Conservation (phyloP, 495 filamentous ascomycete genomes). For the Talaromyces ruber region DNA sequence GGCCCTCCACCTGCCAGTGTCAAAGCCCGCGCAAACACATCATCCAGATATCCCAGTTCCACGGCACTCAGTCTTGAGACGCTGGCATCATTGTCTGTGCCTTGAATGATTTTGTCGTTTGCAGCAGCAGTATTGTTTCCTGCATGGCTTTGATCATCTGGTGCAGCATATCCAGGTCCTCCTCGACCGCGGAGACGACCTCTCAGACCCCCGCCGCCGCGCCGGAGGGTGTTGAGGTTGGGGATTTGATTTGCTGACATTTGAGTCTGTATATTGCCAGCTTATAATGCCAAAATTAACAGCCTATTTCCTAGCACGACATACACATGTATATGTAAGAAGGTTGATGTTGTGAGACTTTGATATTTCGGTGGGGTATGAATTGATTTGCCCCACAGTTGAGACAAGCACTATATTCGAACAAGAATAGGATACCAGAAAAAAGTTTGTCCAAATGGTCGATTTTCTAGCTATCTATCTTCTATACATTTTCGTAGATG, state of each 20-base stretch:
- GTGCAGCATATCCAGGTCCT: conserved; percentile 8
- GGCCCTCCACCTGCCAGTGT: conserved; percentile 33
- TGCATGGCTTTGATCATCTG: conserved; percentile 12
- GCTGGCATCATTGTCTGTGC: conserved; percentile 87
- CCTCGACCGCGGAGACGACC: conserved; percentile 37
- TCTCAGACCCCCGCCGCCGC: conserved; percentile 29
- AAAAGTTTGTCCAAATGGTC: not conserved
- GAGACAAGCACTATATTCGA: no score
- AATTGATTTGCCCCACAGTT: not conserved
- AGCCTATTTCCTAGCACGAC: not conserved
- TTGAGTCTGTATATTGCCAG: not conserved
- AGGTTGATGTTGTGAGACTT: not conserved
- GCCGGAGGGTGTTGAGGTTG: conserved; percentile 62
- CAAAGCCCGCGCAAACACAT: conserved; percentile 67
- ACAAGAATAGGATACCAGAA: no score
- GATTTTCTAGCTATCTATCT: conserved; percentile 8
- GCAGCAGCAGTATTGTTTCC: conserved; percentile 17
- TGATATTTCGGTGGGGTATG: not conserved
- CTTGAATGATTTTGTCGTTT: conserved; percentile 61
- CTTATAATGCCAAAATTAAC: not conserved
- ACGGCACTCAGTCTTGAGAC: conserved; percentile 84
- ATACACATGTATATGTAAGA: not conserved
- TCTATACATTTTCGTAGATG: not conserved
- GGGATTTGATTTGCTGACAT: conserved; percentile 72
- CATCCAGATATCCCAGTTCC: conserved; percentile 74